A percentile compares a stretch with the other conserved stretches of the same genome.
phyloP scores from a whole-genome alignment of 106 monocot species.

The Dendrobium nobile region DNA sequence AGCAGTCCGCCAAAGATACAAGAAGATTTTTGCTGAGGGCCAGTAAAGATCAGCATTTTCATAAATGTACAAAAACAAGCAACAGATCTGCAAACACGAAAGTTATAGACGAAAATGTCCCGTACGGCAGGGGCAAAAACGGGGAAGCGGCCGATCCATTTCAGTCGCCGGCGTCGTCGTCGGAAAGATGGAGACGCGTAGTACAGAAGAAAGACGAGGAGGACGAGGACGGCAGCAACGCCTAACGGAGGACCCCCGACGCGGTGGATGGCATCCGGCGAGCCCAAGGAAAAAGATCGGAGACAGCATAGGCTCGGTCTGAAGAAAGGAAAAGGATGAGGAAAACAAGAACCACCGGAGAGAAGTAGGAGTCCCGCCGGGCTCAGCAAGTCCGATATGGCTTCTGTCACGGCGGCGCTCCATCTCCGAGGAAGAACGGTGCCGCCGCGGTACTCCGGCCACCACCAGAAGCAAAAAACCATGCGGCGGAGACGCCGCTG shows the following conservation, averaged over 20 bases:
- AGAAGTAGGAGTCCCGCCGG: constrained; percentile 74
- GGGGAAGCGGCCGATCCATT: not conserved
- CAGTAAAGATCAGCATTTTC: not conserved
- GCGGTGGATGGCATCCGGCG: constrained; percentile 71
- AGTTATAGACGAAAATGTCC: not conserved
- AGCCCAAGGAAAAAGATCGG: constrained; percentile 47
- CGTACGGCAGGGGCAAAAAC: not conserved
- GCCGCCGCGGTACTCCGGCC: constrained; percentile 39
- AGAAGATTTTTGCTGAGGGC: not conserved
- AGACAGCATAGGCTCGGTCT: constrained; percentile 44
- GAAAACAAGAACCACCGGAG: constrained; percentile 52
- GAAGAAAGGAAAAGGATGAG: constrained; percentile 78
- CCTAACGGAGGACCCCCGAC: constrained; percentile 79
- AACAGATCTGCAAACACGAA: not conserved
- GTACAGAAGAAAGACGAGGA: constrained; percentile 65
- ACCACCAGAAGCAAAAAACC: constrained; percentile 55
- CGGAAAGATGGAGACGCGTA: constrained; percentile 54
- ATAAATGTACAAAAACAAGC: not conserved
- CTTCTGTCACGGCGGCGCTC: constrained; percentile 34
- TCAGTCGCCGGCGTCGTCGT: constrained; percentile 32
- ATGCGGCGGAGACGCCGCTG: constrained; percentile 40
- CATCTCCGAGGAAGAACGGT: constrained; percentile 53
- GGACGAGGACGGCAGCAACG: constrained; percentile 51
- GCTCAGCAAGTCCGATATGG: constrained; percentile 50
- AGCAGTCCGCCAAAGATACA: not conserved